Percentiles rank a stretch among this genome's conserved stretches.
These are phyloP conservation scores for Cytidiella melzeri DNA, from an alignment of 768 basidiomycete species.

Conservation along the genomic window DNA sequence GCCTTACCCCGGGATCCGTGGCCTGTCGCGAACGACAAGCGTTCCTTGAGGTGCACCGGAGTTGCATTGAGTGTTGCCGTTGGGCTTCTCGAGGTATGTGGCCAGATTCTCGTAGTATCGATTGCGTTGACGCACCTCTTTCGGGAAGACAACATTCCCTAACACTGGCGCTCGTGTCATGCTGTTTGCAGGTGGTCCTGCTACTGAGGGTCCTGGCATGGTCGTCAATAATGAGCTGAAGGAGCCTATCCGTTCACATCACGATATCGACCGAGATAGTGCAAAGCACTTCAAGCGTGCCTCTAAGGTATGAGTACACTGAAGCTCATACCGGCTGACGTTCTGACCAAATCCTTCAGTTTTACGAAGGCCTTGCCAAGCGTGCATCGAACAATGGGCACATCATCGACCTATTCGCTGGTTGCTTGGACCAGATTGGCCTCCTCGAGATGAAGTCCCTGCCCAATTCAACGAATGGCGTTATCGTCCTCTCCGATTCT, in stretches of 20 bases:
- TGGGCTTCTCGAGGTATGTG: conserved; percentile 74
- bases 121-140: neutral
- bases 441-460: conserved; percentile 96
- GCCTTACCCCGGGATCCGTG: conserved; percentile 86
- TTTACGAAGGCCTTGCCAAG: conserved; percentile 91
- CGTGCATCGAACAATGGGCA: conserved; percentile 94
- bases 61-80: conserved; percentile 92
- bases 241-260: conserved; percentile 97
- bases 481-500: conserved; percentile 92
- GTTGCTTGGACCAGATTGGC: conserved; percentile 97
- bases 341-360: conserved; percentile 43
- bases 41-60: conserved; percentile 90
- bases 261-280: conserved; percentile 95
- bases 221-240: conserved; percentile 93
- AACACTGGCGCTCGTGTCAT: conserved; percentile 96
- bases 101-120: neutral
- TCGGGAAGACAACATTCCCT: conserved; percentile 88
- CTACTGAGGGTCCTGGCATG: conserved; percentile 95
- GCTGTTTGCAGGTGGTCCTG: conserved; percentile 92
- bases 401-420: conserved; percentile 91
- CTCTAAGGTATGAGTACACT: conserved; percentile 59
- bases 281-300: conserved; percentile 98
- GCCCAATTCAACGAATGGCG: conserved; percentile 93
- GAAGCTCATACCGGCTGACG: too few species aligned
- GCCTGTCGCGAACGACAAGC: conserved; percentile 94